Conservation (phyloP, 129 eudicot genomes). For the Apium graveolens region DNA sequence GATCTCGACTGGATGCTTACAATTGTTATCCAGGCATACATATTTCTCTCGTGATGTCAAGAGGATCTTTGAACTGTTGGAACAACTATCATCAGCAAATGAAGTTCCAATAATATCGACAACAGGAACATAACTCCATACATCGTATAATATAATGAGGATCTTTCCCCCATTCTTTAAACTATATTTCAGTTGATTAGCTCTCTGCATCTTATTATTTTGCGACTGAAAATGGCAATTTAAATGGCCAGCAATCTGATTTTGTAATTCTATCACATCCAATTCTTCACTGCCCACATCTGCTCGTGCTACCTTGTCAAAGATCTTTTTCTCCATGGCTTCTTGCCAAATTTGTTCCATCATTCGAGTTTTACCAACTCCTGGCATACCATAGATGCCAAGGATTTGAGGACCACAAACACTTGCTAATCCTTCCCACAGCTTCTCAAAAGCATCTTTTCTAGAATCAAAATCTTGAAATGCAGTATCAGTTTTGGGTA, state of each 20-base stretch:
- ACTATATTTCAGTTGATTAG: background rate
- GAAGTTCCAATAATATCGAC: background rate
- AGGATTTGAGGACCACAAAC: too few relatives aligned
- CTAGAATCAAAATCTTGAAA: too few relatives aligned
- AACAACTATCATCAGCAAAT: background rate
- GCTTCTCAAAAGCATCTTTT: too few relatives aligned
- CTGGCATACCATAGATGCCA: too few relatives aligned
- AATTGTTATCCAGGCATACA: background rate
- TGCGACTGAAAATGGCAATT: background rate
- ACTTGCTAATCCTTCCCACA: too few relatives aligned
- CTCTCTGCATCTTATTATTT: background rate
- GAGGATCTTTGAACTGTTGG: slow-evolving; percentile 4
- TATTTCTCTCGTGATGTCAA: background rate
- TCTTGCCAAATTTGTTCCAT: background rate
- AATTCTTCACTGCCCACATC: background rate
- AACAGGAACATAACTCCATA: background rate
- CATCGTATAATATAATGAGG: slow-evolving; percentile 7
- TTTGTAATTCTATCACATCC: background rate
- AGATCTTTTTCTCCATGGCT: background rate
- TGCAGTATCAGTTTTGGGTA: too few relatives aligned
- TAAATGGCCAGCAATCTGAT: background rate
- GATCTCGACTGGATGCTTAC: background rate
- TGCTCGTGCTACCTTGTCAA: background rate
- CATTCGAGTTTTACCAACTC: too few relatives aligned
- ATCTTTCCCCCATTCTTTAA: background rate